These are phyloP conservation scores for Scheffersomyces spartinae DNA, from an alignment of 805 yeast species.

Conservation along the genomic window DNA sequence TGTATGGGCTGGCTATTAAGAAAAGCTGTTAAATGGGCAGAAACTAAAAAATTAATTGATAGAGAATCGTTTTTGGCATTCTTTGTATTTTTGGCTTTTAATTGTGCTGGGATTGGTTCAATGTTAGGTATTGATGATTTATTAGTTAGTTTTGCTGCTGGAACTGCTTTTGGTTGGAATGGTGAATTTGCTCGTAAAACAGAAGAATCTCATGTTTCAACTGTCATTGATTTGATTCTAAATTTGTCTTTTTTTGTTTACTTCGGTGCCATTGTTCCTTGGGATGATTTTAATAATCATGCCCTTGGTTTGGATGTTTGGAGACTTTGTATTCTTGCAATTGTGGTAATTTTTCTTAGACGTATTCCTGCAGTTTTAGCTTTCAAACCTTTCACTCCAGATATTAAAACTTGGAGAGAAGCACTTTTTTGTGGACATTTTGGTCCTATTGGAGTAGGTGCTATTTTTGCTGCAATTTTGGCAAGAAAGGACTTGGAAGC, in stretches of 20 bases:
- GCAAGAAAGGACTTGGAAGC: conserved; percentile 64
- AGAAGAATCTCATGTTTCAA: conserved; percentile 77
- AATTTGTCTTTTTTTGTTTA: conserved; percentile 83
- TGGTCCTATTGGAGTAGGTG: conserved; percentile 96
- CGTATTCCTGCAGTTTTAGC: conserved; percentile 74
- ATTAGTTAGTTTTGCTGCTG: conserved; percentile 83
- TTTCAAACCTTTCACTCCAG: conserved; percentile 73
- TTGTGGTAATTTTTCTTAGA: conserved; percentile 63
- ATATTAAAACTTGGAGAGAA: conserved; percentile 84
- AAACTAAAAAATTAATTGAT: conserved; percentile 57
- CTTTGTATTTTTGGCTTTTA: conserved; percentile 69
- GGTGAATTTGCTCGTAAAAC: conserved; percentile 77
- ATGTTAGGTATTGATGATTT: conserved; percentile 83
- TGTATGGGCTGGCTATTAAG: conserved; percentile 62
- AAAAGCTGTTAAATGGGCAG: conserved; percentile 65
- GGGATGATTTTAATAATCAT: conserved; percentile 62
- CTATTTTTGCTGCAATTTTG: conserved; percentile 71
- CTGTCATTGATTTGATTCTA: conserved; percentile 75
- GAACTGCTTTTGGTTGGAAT: conserved; percentile 90
- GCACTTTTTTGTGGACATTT: conserved; percentile 91
- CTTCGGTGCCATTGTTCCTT: conserved; percentile 85
- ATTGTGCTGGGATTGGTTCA: conserved; percentile 84
- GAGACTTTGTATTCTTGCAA: conserved; percentile 66
- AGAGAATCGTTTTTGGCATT: conserved; percentile 82
- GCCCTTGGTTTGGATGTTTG: conserved; percentile 60